Conservation (phyloP, 768 basidiomycete species). For the Strobilomyces confusus region DNA sequence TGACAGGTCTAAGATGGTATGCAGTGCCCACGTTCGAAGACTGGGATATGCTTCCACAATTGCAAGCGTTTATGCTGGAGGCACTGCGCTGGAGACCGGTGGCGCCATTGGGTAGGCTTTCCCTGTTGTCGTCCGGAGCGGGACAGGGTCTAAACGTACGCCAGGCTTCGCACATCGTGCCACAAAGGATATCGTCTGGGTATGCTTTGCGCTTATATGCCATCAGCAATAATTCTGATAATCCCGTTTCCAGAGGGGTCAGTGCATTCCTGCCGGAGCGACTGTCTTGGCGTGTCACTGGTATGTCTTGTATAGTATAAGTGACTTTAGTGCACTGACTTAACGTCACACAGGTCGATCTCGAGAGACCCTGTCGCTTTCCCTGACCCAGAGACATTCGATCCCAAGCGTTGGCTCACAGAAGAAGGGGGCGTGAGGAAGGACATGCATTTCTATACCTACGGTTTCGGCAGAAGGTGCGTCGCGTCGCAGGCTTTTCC, state of each 20-base stretch:
- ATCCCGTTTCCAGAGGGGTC: not conserved
- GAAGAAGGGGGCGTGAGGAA: no score
- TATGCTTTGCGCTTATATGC: not conserved
- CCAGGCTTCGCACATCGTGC: not conserved
- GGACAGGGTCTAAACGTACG: not conserved
- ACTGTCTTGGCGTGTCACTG: not conserved
- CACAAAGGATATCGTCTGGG: not conserved
- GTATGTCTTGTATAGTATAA: not conserved
- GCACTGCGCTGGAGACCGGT: not conserved
- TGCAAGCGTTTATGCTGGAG: not conserved
- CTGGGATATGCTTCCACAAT: not conserved
- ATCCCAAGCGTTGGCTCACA: no score
- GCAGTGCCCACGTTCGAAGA: not conserved
- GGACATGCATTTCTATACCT: not conserved
- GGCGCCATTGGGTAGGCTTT: not conserved
- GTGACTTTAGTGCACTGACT: no score
- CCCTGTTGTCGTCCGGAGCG: not conserved
- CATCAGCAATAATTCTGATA: not conserved
- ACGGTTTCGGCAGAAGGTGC: slow-evolving; percentile 26
- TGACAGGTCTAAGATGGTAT: no score
- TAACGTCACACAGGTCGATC: not conserved
- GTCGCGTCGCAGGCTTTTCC: no score
- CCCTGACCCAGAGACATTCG: no score
- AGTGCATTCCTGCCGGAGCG: no score
- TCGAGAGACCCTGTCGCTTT: no score